phyloP scores from a whole-genome alignment of 2,329 filamentous ascomycete species.

The Pestalotiopsis sp. region DNA sequence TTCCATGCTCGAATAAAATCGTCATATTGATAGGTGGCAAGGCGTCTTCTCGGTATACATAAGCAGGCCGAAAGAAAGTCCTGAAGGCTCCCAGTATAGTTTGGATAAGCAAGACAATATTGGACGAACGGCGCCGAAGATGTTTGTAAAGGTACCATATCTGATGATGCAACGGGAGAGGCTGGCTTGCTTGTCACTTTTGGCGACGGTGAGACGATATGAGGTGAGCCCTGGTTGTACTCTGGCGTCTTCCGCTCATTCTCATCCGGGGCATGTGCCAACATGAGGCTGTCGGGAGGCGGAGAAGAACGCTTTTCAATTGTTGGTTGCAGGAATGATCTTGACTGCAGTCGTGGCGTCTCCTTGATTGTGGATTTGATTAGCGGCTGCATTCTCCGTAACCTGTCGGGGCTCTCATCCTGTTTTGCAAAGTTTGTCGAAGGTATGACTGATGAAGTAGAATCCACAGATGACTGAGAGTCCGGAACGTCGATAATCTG shows the following conservation, averaged over 20 bases:
- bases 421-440: constrained; percentile 22
- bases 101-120: constrained; percentile 30
- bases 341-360: neutral
- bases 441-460: constrained; percentile 28
- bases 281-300: neutral
- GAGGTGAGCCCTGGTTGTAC: constrained; percentile 15
- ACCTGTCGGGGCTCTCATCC: neutral
- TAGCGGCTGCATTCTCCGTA: neutral
- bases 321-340: neutral
- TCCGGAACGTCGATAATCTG: constrained; percentile 14
- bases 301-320: neutral
- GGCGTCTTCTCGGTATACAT: constrained; percentile 26
- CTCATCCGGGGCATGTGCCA: neutral
- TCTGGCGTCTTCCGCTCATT: constrained; percentile 6
- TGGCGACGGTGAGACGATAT: neutral
- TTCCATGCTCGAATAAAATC: constrained; percentile 37
- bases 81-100: constrained; percentile 28
- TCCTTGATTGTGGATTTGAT: constrained; percentile 10
- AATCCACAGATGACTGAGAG: constrained; percentile 21
- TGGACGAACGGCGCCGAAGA: constrained; percentile 25
- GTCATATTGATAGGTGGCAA: constrained; percentile 34
- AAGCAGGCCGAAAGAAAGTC: constrained; percentile 34
- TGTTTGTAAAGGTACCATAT: neutral
- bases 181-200: neutral
- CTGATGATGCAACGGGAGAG: neutral